Evolutionary conservation across 306 rosid species (phyloP).

Genomic region (Acacia crassicarpa): DNA sequence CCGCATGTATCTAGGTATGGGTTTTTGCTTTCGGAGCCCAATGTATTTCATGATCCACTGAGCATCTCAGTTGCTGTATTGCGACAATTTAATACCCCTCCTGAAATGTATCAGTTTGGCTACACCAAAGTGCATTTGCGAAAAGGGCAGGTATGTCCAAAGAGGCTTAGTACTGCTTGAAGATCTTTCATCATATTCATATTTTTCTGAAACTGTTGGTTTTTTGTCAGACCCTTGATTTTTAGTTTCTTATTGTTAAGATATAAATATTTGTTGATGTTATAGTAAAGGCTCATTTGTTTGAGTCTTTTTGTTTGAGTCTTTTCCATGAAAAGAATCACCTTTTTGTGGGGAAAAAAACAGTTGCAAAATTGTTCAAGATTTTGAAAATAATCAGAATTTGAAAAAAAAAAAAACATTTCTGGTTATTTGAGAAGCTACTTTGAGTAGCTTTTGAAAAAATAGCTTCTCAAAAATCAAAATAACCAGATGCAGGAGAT

Average conservation of each 20-base stretch:
- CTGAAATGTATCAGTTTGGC: constrained; percentile 89
- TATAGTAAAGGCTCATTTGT: not conserved
- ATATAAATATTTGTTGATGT: constrained; percentile 2
- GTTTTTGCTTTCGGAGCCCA: constrained; percentile 54
- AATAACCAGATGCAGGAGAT: not conserved
- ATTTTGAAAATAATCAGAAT: not conserved
- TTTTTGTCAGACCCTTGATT: not conserved
- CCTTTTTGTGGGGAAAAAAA: too few relatives aligned
- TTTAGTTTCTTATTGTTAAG: not conserved
- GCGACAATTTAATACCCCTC: constrained; percentile 63
- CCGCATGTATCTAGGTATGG: constrained; percentile 57
- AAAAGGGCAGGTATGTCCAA: constrained; percentile 70
- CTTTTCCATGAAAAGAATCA: not conserved
- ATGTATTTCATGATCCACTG: constrained; percentile 61
- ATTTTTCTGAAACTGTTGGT: not conserved
- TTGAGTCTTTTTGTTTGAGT: constrained; percentile 15
- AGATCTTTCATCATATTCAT: constrained; percentile 11
- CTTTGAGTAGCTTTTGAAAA: not conserved
- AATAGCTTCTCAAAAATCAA: too few relatives aligned
- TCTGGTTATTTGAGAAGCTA: not conserved
- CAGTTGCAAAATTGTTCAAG: not conserved
- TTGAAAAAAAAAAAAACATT: not conserved
- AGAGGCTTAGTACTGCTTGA: constrained; percentile 14
- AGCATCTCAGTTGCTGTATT: constrained; percentile 71
- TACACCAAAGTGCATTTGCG: constrained; percentile 79